phyloP scores from a whole-genome alignment of 2,329 filamentous ascomycete genomes.

The Meredithiella fracta region DNA sequence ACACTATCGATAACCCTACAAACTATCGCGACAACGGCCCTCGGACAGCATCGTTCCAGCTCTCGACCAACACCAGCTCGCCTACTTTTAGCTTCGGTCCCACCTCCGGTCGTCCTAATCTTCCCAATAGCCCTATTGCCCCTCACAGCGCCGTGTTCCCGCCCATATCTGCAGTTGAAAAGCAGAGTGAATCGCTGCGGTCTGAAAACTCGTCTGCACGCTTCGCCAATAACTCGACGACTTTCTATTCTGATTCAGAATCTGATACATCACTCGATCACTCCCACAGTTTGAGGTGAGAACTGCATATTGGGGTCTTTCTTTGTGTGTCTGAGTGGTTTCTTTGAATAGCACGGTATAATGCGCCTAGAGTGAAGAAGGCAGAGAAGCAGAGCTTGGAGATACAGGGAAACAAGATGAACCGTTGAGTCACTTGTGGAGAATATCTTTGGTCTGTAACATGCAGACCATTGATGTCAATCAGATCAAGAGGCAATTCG shows the following conservation, averaged over 20 bases:
- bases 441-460: not conserved
- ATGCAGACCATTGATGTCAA: not conserved
- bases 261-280: constrained; percentile 8
- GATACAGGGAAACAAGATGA: no score
- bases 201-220: constrained; percentile 5
- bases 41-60: constrained; percentile 10
- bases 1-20: not conserved
- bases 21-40: constrained; percentile 10
- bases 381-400: not conserved
- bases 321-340: not conserved
- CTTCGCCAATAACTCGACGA: constrained; percentile 10
- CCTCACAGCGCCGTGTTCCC: not conserved
- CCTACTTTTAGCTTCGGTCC: constrained; percentile 2
- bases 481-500: not conserved
- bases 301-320: not conserved
- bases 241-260: constrained; percentile 10
- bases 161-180: not conserved
- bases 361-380: not conserved
- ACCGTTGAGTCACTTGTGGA: no score
- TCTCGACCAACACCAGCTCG: not conserved
- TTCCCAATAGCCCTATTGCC: not conserved
- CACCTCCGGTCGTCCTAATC: not conserved
- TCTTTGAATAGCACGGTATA: not conserved
- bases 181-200: constrained; percentile 3
- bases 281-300: constrained; percentile 4